Evolutionary conservation across 2,329 filamentous ascomycete genomes (phyloP).

Genomic region (Alternaria sp.): DNA sequence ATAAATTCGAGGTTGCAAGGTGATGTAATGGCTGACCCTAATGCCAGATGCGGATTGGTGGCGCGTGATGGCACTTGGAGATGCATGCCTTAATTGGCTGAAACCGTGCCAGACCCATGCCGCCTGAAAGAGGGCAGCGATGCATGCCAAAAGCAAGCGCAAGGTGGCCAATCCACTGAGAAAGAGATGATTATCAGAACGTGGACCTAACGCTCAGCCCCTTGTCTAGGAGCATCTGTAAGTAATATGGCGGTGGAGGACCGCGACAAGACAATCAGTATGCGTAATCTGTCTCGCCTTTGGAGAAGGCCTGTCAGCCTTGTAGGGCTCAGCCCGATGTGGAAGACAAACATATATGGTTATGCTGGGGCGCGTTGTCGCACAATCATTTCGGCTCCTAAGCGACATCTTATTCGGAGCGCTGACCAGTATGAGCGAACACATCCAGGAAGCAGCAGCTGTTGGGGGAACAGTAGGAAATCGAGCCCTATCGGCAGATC

Average conservation of each 20-base stretch:
- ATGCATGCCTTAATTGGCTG: neutral
- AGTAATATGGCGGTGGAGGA: neutral
- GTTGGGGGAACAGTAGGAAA: neutral
- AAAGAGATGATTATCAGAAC: neutral
- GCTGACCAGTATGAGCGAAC: neutral
- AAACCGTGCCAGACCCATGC: neutral
- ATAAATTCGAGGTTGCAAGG: neutral
- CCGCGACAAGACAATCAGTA: neutral
- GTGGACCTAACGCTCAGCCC: neutral
- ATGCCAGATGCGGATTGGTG: neutral
- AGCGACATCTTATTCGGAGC: neutral
- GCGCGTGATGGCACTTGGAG: neutral
- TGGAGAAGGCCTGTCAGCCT: neutral
- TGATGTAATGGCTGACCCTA: constrained; percentile 8
- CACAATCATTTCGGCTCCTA: neutral
- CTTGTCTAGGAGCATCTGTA: neutral
- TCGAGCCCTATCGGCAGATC: neutral
- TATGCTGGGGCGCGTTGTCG: neutral
- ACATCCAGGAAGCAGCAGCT: neutral
- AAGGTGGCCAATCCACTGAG: neutral
- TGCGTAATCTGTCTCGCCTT: neutral
- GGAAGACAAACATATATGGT: neutral
- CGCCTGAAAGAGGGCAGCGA: neutral
- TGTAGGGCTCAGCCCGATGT: neutral
- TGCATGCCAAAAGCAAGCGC: neutral